Base-by-base conservation (phyloP, 1,139 yeast genomes). In the Pichia sp. region DNA sequence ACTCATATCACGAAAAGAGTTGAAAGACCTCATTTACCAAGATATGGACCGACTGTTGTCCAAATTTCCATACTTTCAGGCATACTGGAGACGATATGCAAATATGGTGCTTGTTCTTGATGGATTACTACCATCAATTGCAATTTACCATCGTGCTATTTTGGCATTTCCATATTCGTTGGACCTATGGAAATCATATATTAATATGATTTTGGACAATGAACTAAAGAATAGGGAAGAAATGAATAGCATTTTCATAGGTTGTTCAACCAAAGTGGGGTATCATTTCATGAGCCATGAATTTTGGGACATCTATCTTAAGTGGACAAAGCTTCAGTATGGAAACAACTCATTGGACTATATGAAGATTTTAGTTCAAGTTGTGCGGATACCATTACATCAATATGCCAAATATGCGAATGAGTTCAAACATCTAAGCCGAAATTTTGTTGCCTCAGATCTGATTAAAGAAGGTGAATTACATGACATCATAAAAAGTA, bases 371-470 rank as follows among this genome's bases (percentile, higher is more conserved):
- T 69, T 77, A 46, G 51, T 68, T 31, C 61, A 63, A 39, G 61
- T 79, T 9, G 62, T 76, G 7, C 56, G 54, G 15, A 62, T 79
- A 2, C 91, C 93, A 0, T 60, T 81, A 26, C 82, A 83, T 58
- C 84, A 80, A 51, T 82, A 83, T 55, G 76, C 89, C 0, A 74
- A 69, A 49, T 82, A 78, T 55, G 77, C 71, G 51, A 71, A 71
- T 38, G 67, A 68, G 26, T 78, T 75, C 47, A 56, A 63, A 25
- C 71, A 69, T 21, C 56, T 75, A 11, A 62, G 61, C 34, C 63
- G 67, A 38, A 56, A 60, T 19, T 69, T 64, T 40, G 51, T 59
- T 1, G 45, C 67, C 0, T 49, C 56, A 0, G 69, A 66, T 11
- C 45, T 74, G 3, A 43, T 73, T 3, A 43, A 50, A 1, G 30